Evolutionary conservation across 768 basidiomycete species (phyloP).

Genomic region (Cystofilobasidium macerans): DNA sequence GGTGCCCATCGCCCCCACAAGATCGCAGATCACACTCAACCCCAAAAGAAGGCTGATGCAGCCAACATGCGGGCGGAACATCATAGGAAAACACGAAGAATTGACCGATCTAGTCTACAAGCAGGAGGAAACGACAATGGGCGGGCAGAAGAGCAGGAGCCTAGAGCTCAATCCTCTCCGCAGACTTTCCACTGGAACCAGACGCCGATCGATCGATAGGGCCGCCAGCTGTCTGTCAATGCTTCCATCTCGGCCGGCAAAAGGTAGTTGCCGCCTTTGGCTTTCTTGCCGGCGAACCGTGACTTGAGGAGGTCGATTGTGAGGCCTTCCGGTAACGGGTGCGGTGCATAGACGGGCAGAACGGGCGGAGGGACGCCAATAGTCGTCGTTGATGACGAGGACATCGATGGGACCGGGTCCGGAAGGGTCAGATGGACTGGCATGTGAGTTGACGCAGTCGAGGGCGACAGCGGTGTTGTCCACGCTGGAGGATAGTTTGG

Average conservation of each 20-base stretch:
- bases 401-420: too few relatives aligned
- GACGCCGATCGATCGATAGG: slow-evolving; percentile 44
- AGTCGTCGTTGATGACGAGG: neutral
- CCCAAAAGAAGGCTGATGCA: too few relatives aligned
- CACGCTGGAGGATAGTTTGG: neutral
- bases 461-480: neutral
- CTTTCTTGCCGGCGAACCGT: slow-evolving; percentile 57
- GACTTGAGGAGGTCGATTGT: slow-evolving; percentile 50
- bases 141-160: too few relatives aligned
- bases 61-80: too few relatives aligned
- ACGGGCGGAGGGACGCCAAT: slow-evolving; percentile 11
- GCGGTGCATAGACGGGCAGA: slow-evolving; percentile 32
- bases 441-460: neutral
- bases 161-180: neutral
- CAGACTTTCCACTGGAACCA: slow-evolving; percentile 18
- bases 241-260: slow-evolving; percentile 72
- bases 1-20: too few relatives aligned
- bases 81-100: too few relatives aligned
- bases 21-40: too few relatives aligned
- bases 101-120: too few relatives aligned
- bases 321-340: slow-evolving; percentile 52
- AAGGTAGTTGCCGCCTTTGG: slow-evolving; percentile 61
- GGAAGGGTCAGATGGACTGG: neutral
- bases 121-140: too few relatives aligned
- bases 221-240: slow-evolving; percentile 64